Evolutionary conservation across 2,329 filamentous ascomycete genomes (phyloP).

Genomic region (Alternaria solani): DNA sequence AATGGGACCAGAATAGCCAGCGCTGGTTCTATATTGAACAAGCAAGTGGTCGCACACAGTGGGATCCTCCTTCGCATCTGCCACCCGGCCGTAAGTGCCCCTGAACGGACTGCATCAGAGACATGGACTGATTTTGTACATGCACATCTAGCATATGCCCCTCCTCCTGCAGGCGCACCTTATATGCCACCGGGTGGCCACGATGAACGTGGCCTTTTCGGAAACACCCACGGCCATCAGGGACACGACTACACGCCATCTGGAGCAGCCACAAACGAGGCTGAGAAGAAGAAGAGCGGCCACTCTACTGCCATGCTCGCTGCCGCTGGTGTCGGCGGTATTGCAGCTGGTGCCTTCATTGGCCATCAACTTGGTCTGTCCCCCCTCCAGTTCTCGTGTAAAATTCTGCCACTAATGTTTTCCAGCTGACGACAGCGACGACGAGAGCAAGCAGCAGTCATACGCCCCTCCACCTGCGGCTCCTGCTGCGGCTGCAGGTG

Average conservation of each 20-base stretch:
- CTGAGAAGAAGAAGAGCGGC: conserved; percentile 54
- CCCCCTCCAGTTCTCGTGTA: not conserved
- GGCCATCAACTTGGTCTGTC: conserved; percentile 64
- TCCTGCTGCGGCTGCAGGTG: conserved; percentile 20
- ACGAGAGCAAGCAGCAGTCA: conserved; percentile 37
- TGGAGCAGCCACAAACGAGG: conserved; percentile 33
- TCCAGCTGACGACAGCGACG: conserved; percentile 37
- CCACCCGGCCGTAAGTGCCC: conserved; percentile 31
- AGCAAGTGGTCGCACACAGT: conserved; percentile 68
- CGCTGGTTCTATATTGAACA: conserved; percentile 72
- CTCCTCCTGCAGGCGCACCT: conserved; percentile 40
- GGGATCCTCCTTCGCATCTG: conserved; percentile 63
- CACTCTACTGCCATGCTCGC: conserved; percentile 59
- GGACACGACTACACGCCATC: conserved; percentile 35
- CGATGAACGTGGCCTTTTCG: conserved; percentile 41
- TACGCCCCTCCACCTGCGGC: conserved; percentile 27
- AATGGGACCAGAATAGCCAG: conserved; percentile 68
- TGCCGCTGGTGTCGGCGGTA: conserved; percentile 65
- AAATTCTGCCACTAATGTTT: conserved; percentile 16
- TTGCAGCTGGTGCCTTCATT: conserved; percentile 67
- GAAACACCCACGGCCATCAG: conserved; percentile 37
- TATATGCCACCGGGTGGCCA: conserved; percentile 31
- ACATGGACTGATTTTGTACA: too few species aligned
- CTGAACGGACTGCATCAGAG: too few species aligned
- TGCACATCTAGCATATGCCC: conserved; percentile 31